Conservation (phyloP, 1,139 yeast genomes). For the Williopsis jadinii region DNA sequence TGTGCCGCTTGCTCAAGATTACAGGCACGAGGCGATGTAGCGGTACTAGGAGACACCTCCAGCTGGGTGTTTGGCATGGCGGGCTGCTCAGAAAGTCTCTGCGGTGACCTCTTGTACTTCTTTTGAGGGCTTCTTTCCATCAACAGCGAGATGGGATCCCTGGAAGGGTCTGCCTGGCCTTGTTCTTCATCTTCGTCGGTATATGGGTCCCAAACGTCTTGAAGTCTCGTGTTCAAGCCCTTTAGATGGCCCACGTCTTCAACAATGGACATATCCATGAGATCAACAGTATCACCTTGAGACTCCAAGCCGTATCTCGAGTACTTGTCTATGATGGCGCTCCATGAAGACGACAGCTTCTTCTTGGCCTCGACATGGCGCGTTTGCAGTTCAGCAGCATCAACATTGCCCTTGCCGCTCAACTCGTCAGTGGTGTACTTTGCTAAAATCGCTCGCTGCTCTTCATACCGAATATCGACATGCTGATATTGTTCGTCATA, state of each 20-base stretch:
- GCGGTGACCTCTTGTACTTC: too few species aligned
- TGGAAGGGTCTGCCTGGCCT: conserved; percentile 24
- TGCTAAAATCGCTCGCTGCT: not conserved
- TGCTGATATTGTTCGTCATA: not conserved
- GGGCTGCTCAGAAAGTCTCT: too few species aligned
- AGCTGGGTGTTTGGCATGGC: too few species aligned
- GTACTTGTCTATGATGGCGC: conserved; percentile 44
- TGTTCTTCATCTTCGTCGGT: conserved; percentile 20
- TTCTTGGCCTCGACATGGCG: conserved; percentile 17
- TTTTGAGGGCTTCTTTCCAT: not conserved
- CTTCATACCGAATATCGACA: not conserved
- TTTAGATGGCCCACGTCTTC: conserved; percentile 50
- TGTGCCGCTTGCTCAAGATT: too few species aligned
- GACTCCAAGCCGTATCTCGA: conserved; percentile 38
- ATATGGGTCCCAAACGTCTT: conserved; percentile 13
- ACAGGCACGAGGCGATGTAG: too few species aligned
- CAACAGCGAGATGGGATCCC: conserved; percentile 23
- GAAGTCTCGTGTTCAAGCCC: conserved; percentile 2
- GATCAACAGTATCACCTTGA: conserved; percentile 61
- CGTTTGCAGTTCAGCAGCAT: not conserved
- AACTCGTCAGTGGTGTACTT: conserved; percentile 4
- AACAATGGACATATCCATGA: conserved; percentile 46
- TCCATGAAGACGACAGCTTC: conserved; percentile 33
- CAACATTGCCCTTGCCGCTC: too few species aligned
- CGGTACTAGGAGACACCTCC: not conserved